Percentiles rank a stretch among this genome's conserved stretches.
Evolutionary conservation across 2,329 filamentous ascomycete species (phyloP).

Genomic region (Apiospora hydei): DNA sequence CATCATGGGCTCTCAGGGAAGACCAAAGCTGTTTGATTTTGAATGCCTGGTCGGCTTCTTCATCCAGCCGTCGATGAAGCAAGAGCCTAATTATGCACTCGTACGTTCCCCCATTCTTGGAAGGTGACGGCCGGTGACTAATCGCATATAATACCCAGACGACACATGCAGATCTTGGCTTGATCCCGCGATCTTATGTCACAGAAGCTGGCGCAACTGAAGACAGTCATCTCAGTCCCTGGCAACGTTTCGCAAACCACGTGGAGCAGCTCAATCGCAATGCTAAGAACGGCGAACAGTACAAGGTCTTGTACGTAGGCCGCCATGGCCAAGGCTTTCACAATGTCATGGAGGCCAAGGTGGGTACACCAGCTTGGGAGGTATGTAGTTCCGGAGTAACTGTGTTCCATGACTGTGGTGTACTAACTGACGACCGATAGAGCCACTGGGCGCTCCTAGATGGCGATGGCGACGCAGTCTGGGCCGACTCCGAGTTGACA

Average conservation of each 20-base stretch:
- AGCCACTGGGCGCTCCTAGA: conserved; percentile 28
- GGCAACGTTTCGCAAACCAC: conserved; percentile 25
- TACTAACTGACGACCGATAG: background rate
- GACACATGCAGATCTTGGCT: conserved; percentile 9
- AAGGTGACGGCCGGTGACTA: background rate
- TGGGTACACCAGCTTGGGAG: conserved; percentile 27
- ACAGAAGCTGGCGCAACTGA: background rate
- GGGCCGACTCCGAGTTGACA: conserved; percentile 46
- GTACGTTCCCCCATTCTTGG: background rate
- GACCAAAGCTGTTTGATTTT: background rate
- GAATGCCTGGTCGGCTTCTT: conserved; percentile 23
- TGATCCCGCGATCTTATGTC: conserved; percentile 9
- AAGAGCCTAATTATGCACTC: background rate
- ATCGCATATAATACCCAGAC: background rate
- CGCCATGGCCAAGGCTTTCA: conserved; percentile 28
- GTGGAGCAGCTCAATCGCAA: conserved; percentile 25
- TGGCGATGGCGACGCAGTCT: conserved; percentile 25
- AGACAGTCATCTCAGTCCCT: background rate
- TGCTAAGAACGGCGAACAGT: conserved; percentile 23
- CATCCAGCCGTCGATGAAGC: conserved; percentile 15
- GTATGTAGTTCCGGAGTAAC: background rate
- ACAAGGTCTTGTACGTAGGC: conserved; percentile 28
- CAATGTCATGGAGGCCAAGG: conserved; percentile 26
- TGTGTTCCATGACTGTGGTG: background rate
- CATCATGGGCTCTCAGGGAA: background rate